Percentiles rank a stretch among this genome's conserved stretches.
Evolutionary conservation across 306 rosid genomes (phyloP).

Genomic region (Rosa chinensis): DNA sequence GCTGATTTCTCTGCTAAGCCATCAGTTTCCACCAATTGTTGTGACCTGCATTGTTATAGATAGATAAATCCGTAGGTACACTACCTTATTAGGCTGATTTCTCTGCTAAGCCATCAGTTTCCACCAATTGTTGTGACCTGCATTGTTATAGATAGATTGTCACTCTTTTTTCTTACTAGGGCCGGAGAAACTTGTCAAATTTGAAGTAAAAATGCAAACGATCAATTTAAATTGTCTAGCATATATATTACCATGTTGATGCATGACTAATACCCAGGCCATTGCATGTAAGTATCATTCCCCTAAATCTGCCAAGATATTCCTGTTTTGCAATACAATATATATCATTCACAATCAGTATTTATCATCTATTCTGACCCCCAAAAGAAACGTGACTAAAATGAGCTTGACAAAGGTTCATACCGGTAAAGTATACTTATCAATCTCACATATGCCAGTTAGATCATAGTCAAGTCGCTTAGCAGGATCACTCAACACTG

Average conservation of each 20-base stretch:
- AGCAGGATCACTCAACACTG: conserved; percentile 69
- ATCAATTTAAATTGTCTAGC: neutral
- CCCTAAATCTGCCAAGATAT: conserved; percentile 77
- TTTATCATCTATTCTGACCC: neutral
- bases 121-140: conserved; percentile 60
- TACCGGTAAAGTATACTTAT: conserved; percentile 72
- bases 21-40: conserved; percentile 42
- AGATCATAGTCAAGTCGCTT: conserved; percentile 65
- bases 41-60: conserved; percentile 52
- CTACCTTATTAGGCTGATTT: conserved; percentile 15
- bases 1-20: conserved; percentile 26
- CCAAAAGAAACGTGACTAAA: neutral
- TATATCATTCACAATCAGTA: neutral
- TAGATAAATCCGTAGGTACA: neutral
- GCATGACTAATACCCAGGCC: conserved; percentile 66
- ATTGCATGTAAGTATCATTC: conserved; percentile 84
- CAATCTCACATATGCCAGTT: conserved; percentile 63
- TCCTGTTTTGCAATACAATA: conserved; percentile 42
- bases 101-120: conserved; percentile 34
- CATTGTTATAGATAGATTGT: conserved; percentile 22
- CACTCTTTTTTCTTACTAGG: neutral
- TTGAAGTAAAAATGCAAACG: neutral
- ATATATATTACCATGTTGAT: conserved; percentile 46
- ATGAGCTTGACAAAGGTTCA: conserved; percentile 6
- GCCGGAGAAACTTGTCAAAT: neutral